Conservation (phyloP, 768 basidiomycete species). For the Tylopilus vinaceipallidus region DNA sequence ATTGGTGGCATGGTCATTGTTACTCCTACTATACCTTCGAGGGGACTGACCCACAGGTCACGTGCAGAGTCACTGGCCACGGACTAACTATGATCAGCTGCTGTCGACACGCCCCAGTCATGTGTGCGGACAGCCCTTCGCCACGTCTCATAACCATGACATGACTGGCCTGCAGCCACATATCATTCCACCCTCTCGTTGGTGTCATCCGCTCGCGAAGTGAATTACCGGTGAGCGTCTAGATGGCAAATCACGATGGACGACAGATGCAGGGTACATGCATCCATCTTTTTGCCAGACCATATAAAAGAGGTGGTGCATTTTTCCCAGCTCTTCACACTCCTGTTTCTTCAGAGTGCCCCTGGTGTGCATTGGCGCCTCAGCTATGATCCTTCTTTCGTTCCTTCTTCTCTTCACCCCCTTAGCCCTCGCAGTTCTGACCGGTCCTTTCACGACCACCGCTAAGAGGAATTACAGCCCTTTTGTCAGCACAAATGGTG, state of each 20-base stretch:
- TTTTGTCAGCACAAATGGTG: constrained; percentile 46
- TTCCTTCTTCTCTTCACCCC: constrained; percentile 29
- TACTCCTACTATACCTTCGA: no score
- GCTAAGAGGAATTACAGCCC: constrained; percentile 31
- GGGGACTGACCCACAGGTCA: no score
- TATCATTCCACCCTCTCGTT: neutral
- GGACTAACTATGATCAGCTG: no score
- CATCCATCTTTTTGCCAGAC: neutral
- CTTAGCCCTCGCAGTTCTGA: constrained; percentile 30
- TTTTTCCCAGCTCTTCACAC: neutral
- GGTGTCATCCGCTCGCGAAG: neutral
- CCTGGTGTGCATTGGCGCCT: constrained; percentile 12
- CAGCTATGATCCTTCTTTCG: constrained; percentile 37
- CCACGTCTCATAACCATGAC: neutral
- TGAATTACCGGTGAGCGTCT: constrained; percentile 6
- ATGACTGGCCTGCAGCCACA: neutral
- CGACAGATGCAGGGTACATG: constrained; percentile 15
- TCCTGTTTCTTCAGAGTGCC: neutral
- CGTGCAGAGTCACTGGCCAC: neutral
- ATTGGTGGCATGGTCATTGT: constrained; percentile 22
- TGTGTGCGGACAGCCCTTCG: neutral
- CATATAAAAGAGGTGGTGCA: constrained; percentile 17
- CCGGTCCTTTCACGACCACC: constrained; percentile 33
- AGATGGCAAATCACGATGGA: neutral
- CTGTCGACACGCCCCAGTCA: neutral